A percentile compares a stretch with the other conserved stretches of the same genome.
Evolutionary conservation across 116 monocot species (phyloP).

Genomic region (Iris pallida): DNA sequence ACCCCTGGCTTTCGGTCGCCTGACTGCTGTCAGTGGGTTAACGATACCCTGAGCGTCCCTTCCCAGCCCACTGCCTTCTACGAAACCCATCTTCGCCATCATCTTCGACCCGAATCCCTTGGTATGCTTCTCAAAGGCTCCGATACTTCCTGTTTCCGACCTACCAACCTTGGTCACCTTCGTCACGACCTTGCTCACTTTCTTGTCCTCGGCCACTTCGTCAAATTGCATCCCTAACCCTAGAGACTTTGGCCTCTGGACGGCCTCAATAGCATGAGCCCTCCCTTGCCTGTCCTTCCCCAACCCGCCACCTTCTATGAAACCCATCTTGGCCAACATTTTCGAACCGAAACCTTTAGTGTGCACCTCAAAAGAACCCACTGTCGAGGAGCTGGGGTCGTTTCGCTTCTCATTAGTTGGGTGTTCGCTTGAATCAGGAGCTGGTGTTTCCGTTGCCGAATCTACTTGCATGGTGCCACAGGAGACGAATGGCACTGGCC

Average conservation of each 20-base stretch:
- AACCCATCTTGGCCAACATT: conserved; percentile 99
- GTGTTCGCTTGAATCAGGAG: conserved; percentile 18
- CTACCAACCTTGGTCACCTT: background rate
- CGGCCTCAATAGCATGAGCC: conserved; percentile 54
- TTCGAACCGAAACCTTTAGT: conserved; percentile 90
- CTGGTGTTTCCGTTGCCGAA: conserved; percentile 11
- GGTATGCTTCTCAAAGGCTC: conserved; percentile 84
- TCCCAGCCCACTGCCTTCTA: conserved; percentile 60
- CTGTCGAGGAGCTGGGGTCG: conserved; percentile 18
- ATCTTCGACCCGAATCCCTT: conserved; percentile 88
- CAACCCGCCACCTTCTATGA: conserved; percentile 68
- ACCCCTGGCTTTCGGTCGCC: conserved; percentile 51
- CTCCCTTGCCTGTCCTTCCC: conserved; percentile 88
- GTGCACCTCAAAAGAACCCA: conserved; percentile 88
- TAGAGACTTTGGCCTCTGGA: conserved; percentile 77
- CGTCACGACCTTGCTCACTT: background rate
- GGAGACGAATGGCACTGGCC: conserved; percentile 78
- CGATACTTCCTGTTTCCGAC: conserved; percentile 14
- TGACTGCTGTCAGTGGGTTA: conserved; percentile 48
- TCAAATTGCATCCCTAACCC: conserved; percentile 70
- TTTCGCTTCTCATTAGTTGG: background rate
- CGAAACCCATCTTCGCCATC: conserved; percentile 91
- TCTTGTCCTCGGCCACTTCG: background rate
- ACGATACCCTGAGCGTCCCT: conserved; percentile 69
- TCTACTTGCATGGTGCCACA: conserved; percentile 68